Base-by-base conservation (phyloP, 1,284 basidiomycete genomes). In the Apiotrichum gracile region DNA sequence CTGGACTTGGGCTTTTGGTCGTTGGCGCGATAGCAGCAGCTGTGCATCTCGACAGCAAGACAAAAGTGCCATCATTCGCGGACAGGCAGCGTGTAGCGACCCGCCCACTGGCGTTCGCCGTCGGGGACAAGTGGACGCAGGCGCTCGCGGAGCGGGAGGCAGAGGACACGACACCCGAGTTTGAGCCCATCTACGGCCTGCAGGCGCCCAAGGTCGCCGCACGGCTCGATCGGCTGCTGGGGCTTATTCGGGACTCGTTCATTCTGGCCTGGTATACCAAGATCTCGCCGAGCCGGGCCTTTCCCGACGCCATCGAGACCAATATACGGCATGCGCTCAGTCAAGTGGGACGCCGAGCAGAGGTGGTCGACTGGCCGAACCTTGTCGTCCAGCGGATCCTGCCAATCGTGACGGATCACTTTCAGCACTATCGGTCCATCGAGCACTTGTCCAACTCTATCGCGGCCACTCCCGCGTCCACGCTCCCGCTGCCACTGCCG, bases 401-500 rank as follows among this genome's bases (percentile, higher is more conserved):
- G 7, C 94, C 94, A 4, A 86, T 85, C 64, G 76, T 97, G 51
- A 97, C 91, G 0, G 78, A 82, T 0, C 94, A 97, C 69, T 80
- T 97, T 27, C 88, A 93, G 56, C 85, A 87, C 48, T 97, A 90
- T 69, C 85, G 88, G n/a, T 83, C 87, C 59, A 90, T 92, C n/a
- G 91, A 94, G 71, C 80, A 88, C 43, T 62, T 72, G 12, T 53
- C 68, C 4, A 21, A 42, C 17, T 35, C 53, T 1, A 46, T 48
- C n/a, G 33, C 85, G 84, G 40, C 40, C 8, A 27, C 27, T 1
- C 34, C 47, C 1, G 34, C 48, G 8, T 34, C 43, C 4, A 85
- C 53, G 16, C 60, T 69, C 3, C 67, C 69, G 10, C 61, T 71
- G 8, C 67, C 68, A 17, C 64, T 58, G 54, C 66, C 54, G 35